Base-by-base conservation (phyloP, 192 early-diverging fungal species). In the Backusella sp. region DNA sequence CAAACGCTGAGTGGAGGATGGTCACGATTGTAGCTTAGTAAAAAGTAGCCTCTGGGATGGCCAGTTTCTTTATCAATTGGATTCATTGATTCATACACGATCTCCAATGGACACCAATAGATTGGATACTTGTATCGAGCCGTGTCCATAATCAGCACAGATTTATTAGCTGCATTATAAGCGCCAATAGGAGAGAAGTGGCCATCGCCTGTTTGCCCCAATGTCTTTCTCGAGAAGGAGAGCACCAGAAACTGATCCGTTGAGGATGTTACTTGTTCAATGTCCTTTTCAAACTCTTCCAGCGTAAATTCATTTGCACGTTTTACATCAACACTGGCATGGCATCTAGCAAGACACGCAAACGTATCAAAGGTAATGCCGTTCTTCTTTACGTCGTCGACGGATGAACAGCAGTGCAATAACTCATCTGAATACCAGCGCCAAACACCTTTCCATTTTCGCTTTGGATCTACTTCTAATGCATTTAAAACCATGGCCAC, bases 401-500 rank as follows among this genome's bases (percentile, higher is more conserved):
- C 84, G 0, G 87, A 82, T 0, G 89, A 85, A 74, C 92, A 94
- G 44, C 91, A 91, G 42, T 92, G 82, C 23, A 94, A 84, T 8
- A 92, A 77, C 76, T 94, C 92, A 80, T 94, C 92, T 59, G 77
- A 79, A 49, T 92, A 95, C 93, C 94, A 96, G 32, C 94, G 83
- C 97, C 97, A 98, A 2, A 92, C 93, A 30, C 97, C 97, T 82
- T 97, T 97, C 97, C 97, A 98, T 21, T 85, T 85, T 53, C 90
- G 86, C 12, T 92, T 86, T 3, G 96, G 96, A 78, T 97, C 95
- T 11, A 98, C 94, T 73, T 94, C 92, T 32, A 98, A 86, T 6
- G 97, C 94, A 79, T 98, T 98, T 11, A 98, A 86, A 2, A 98
- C 96, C 91, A 97, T 97, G 68, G 95, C 93, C 73, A 97, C 80